Evolutionary conservation across 2,329 filamentous ascomycete species (phyloP).

Genomic region (Aspergillus sp.): DNA sequence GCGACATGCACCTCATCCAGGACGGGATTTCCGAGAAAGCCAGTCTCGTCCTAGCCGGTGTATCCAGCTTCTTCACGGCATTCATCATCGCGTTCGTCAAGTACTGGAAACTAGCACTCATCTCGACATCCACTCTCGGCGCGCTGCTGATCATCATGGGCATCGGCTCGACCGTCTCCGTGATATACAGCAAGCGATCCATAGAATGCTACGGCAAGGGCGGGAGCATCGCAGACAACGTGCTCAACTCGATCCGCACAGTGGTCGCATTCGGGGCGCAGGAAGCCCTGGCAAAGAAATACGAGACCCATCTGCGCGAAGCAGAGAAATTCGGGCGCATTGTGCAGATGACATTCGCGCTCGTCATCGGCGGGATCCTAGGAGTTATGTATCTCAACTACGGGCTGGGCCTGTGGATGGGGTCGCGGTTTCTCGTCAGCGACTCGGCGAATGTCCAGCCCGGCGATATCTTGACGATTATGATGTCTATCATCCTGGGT

Average conservation of each 20-base stretch:
- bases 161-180: constrained; percentile 66
- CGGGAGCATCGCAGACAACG: constrained; percentile 51
- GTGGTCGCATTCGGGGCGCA: constrained; percentile 50
- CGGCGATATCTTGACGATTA: constrained; percentile 29
- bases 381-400: constrained; percentile 35
- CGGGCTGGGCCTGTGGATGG: constrained; percentile 37
- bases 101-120: constrained; percentile 89
- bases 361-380: constrained; percentile 31
- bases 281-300: constrained; percentile 27
- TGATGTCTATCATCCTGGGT: constrained; percentile 35
- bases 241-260: constrained; percentile 51
- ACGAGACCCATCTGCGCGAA: constrained; percentile 25
- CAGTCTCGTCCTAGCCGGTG: constrained; percentile 68
- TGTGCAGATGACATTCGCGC: constrained; percentile 27
- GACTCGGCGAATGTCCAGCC: constrained; percentile 21
- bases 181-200: constrained; percentile 74
- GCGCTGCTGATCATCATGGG: constrained; percentile 75
- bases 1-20: constrained; percentile 86
- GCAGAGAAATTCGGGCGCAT: constrained; percentile 28
- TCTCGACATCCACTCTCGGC: constrained; percentile 74
- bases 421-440: constrained; percentile 26
- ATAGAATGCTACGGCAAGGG: constrained; percentile 69
- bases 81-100: constrained; percentile 86
- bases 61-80: constrained; percentile 79
- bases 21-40: constrained; percentile 90